Conservation (phyloP, 2,329 filamentous ascomycete genomes). For the Pseudofabraea citricarpa region DNA sequence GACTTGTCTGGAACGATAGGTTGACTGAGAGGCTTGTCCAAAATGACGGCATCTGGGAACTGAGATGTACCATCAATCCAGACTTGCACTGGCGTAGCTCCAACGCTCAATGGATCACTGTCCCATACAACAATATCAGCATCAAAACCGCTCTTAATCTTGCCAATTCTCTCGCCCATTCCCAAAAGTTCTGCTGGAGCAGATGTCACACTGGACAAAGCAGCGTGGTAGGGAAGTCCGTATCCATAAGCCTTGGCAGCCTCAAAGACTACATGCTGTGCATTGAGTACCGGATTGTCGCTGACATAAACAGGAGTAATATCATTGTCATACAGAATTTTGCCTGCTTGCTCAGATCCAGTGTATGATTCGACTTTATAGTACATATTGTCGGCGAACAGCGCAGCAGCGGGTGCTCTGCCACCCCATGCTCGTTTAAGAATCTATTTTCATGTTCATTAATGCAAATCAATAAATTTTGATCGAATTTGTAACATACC, state of each 20-base stretch:
- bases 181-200: constrained; percentile 55
- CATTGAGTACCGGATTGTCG: constrained; percentile 66
- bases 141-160: constrained; percentile 57
- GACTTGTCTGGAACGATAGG: constrained; percentile 36
- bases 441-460: constrained; percentile 31
- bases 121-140: constrained; percentile 61
- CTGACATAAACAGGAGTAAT: constrained; percentile 65
- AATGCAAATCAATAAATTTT: neutral
- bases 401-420: constrained; percentile 49
- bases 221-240: constrained; percentile 56
- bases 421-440: constrained; percentile 52
- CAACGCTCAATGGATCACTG: constrained; percentile 55
- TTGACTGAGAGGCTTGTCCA: constrained; percentile 41
- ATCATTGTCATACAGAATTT: constrained; percentile 59
- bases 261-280: constrained; percentile 65
- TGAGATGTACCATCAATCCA: constrained; percentile 60
- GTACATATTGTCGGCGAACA: constrained; percentile 69
- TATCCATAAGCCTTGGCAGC: constrained; percentile 56
- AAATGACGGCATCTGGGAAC: constrained; percentile 47
- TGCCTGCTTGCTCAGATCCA: constrained; percentile 62
- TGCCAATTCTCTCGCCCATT: constrained; percentile 52
- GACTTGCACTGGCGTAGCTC: constrained; percentile 54
- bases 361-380: constrained; percentile 66
- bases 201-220: constrained; percentile 52
- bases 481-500: constrained; percentile 35